Percentiles rank a stretch among this genome's conserved stretches.
Conservation (phyloP, 768 basidiomycete species). For the Trametes elegans region DNA sequence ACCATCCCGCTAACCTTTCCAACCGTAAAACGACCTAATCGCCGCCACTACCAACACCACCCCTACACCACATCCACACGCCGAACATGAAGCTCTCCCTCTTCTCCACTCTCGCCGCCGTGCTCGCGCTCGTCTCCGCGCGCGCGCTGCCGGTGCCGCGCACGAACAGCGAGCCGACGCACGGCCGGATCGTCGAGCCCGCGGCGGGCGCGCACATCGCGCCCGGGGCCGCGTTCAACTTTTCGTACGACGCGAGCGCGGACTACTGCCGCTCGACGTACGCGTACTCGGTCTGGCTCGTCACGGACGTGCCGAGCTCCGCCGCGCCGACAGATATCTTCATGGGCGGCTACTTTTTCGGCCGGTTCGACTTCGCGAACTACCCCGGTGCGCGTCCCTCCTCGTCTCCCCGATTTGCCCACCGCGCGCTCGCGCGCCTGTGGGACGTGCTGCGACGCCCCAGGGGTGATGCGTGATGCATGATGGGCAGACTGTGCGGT, state of each 20-base stretch:
- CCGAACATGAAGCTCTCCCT: constrained; percentile 14
- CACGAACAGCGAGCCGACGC: constrained; percentile 7
- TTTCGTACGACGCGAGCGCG: constrained; percentile 36
- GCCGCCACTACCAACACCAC: not conserved
- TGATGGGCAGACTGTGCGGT: no score
- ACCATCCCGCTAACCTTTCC: not conserved
- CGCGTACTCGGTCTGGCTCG: constrained; percentile 41
- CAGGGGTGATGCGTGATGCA: not conserved
- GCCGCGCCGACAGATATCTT: constrained; percentile 30
- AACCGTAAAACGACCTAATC: constrained; percentile 8
- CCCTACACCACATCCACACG: not conserved
- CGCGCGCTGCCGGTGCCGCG: constrained; percentile 1
- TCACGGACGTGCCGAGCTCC: constrained; percentile 32
- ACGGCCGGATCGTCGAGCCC: constrained; percentile 32
- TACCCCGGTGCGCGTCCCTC: constrained; percentile 39
- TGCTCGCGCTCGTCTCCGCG: constrained; percentile 9
- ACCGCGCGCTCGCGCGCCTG: not conserved
- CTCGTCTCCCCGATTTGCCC: no score
- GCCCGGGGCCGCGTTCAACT: constrained; percentile 42
- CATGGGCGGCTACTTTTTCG: constrained; percentile 43
- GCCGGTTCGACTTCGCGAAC: constrained; percentile 41
- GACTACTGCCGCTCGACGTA: constrained; percentile 45
- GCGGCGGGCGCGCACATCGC: constrained; percentile 34
- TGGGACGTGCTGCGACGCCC: not conserved
- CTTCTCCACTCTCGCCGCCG: constrained; percentile 1